Evolutionary conservation across 331 rosid genomes (phyloP).

Genomic region (Pyrus hybrid): DNA sequence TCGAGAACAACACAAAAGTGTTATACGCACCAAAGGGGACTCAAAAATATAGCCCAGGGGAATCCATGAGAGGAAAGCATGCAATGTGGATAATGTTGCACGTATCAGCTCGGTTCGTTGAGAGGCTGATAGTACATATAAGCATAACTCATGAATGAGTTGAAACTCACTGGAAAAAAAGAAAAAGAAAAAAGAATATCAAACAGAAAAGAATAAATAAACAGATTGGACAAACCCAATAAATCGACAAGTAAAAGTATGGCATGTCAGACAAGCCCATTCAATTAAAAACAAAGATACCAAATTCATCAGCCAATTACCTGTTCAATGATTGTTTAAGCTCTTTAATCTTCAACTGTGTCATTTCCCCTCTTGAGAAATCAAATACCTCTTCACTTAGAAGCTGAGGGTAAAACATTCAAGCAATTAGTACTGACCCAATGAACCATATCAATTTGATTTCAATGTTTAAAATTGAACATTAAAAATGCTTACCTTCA

Average conservation of each 20-base stretch:
- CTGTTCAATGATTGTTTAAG: slow-evolving; percentile 94
- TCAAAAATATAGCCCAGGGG: slow-evolving; percentile 97
- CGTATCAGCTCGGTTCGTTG: slow-evolving; percentile 91
- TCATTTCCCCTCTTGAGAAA: slow-evolving; percentile 99
- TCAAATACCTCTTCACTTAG: slow-evolving; percentile 98
- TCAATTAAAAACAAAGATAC: neutral
- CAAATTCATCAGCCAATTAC: slow-evolving; percentile 32
- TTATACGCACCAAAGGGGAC: slow-evolving; percentile 71
- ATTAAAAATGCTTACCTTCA: slow-evolving; percentile 55
- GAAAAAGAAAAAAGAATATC: neutral
- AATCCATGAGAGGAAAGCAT: slow-evolving; percentile 98
- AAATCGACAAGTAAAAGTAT: neutral
- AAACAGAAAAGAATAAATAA: slow-evolving; percentile 17
- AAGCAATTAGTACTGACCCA: neutral
- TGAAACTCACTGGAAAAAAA: slow-evolving; percentile 76
- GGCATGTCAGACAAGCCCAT: neutral
- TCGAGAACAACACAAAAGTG: slow-evolving; percentile 4
- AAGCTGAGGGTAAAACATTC: slow-evolving; percentile 46
- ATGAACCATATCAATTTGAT: neutral
- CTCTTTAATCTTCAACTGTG: slow-evolving; percentile 91
- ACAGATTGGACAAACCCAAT: neutral
- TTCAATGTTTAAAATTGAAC: neutral
- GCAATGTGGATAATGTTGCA: slow-evolving; percentile 86
- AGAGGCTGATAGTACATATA: slow-evolving; percentile 88
- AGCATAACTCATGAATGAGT: slow-evolving; percentile 96